Conservation (phyloP, 352 stramenopile species). For the Peronosclerospora sorghi region DNA sequence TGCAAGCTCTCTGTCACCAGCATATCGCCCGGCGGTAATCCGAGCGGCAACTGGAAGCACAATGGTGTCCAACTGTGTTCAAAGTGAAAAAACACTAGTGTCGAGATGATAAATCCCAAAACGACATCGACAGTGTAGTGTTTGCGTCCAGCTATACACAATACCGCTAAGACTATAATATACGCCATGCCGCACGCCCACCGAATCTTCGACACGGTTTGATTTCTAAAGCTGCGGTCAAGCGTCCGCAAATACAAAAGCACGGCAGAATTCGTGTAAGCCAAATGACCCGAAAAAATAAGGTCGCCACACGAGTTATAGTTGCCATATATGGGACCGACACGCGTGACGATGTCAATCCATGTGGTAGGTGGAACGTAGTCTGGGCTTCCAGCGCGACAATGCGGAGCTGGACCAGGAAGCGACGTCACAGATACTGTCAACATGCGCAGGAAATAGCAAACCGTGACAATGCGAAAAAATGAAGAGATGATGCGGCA, state of each 20-base stretch:
- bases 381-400: slow-evolving; percentile 28
- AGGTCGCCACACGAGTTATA: slow-evolving; percentile 72
- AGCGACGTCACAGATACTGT: slow-evolving; percentile 60
- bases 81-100: slow-evolving; percentile 71
- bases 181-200: slow-evolving; percentile 47
- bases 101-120: slow-evolving; percentile 49
- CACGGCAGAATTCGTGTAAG: slow-evolving; percentile 56
- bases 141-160: slow-evolving; percentile 58
- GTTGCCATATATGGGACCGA: slow-evolving; percentile 62
- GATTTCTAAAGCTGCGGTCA: slow-evolving; percentile 35
- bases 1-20: slow-evolving; percentile 19
- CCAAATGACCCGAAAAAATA: slow-evolving; percentile 71
- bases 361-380: slow-evolving; percentile 53
- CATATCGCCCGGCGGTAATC: slow-evolving; percentile 21
- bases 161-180: slow-evolving; percentile 30
- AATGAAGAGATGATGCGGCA: slow-evolving; percentile 42
- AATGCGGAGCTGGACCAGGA: slow-evolving; percentile 59
- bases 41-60: slow-evolving; percentile 29
- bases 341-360: slow-evolving; percentile 63
- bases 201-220: slow-evolving; percentile 31
- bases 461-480: slow-evolving; percentile 57
- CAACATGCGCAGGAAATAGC: slow-evolving; percentile 59
- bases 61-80: slow-evolving; percentile 58
- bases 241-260: slow-evolving; percentile 53
- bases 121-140: slow-evolving; percentile 77